Evolutionary conservation across 2,329 filamentous ascomycete species (phyloP).

Genomic region (Bipolaris sorokiniana): DNA sequence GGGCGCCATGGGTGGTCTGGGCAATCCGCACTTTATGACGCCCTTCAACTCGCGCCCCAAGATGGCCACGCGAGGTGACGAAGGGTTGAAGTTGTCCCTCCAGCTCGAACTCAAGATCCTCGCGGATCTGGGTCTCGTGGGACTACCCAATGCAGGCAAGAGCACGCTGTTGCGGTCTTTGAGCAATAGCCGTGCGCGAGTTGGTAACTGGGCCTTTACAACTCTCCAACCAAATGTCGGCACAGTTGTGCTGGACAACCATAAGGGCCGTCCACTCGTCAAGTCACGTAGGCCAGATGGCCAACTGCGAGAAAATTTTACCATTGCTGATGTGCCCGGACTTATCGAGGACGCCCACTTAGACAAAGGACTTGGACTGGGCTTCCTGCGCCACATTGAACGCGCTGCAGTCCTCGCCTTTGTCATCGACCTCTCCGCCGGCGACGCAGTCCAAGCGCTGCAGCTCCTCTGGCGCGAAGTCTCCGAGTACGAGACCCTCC

Average conservation of each 20-base stretch:
- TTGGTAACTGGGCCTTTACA: conserved; percentile 96
- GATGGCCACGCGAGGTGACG: conserved; percentile 86
- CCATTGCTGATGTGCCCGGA: conserved; percentile 93
- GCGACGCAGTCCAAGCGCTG: conserved; percentile 78
- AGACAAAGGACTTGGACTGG: conserved; percentile 87
- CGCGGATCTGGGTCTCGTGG: conserved; percentile 92
- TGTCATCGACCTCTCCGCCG: conserved; percentile 82
- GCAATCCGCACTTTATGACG: conserved; percentile 91
- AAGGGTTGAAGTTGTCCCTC: conserved; percentile 76
- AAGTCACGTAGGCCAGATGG: conserved; percentile 55
- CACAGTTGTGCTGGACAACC: conserved; percentile 89
- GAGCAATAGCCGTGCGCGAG: conserved; percentile 84
- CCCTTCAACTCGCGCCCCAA: conserved; percentile 77
- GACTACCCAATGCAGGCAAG: conserved; percentile 94
- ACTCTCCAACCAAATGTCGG: conserved; percentile 95
- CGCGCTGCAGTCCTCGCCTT: conserved; percentile 92
- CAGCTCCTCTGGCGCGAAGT: conserved; percentile 90
- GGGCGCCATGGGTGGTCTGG: conserved; percentile 86
- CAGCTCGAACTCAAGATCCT: conserved; percentile 93
- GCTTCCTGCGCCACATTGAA: conserved; percentile 93
- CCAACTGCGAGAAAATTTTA: conserved; percentile 76
- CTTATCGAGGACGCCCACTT: conserved; percentile 91
- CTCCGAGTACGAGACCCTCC: conserved; percentile 81
- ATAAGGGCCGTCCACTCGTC: conserved; percentile 73
- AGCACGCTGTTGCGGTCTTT: conserved; percentile 87